phyloP scores from a whole-genome alignment of 306 rosid genomes.

The Inga oerstediana region DNA sequence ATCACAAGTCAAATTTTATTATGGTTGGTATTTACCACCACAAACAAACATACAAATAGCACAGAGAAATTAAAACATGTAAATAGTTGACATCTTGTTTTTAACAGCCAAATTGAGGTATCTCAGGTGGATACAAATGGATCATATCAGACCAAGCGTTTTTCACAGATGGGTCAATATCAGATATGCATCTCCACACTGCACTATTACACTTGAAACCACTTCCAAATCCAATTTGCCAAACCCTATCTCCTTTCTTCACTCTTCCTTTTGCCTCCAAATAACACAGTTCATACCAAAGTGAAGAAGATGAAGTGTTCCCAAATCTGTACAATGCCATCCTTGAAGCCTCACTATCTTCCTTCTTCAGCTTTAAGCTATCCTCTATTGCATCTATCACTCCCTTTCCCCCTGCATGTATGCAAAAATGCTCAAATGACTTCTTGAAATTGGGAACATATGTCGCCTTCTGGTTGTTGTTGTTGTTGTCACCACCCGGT shows the following conservation, averaged over 20 bases:
- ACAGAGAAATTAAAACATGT: background rate
- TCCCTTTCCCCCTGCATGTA: slow-evolving; percentile 79
- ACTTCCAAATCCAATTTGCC: slow-evolving; percentile 81
- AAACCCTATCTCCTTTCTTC: slow-evolving; percentile 61
- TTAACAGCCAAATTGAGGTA: slow-evolving; percentile 40
- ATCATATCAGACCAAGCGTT: slow-evolving; percentile 73
- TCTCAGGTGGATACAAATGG: slow-evolving; percentile 55
- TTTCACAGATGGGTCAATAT: slow-evolving; percentile 49
- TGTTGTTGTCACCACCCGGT: slow-evolving; percentile 29
- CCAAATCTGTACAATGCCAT: slow-evolving; percentile 82
- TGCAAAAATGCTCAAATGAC: slow-evolving; percentile 73
- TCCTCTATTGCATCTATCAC: slow-evolving; percentile 64
- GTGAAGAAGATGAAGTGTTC: slow-evolving; percentile 70
- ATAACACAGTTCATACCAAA: slow-evolving; percentile 68
- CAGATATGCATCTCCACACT: slow-evolving; percentile 63
- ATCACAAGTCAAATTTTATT: background rate
- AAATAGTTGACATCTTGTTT: background rate
- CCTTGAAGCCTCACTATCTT: slow-evolving; percentile 73
- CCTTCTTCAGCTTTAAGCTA: slow-evolving; percentile 54
- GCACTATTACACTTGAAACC: slow-evolving; percentile 80
- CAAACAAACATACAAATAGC: background rate
- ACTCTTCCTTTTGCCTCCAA: slow-evolving; percentile 69
- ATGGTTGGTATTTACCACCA: background rate
- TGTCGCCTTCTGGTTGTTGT: slow-evolving; percentile 27
- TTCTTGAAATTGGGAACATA: slow-evolving; percentile 61